These are phyloP conservation scores for Haplosporangium gracile DNA, from an alignment of 192 early-diverging fungal species.

Conservation along the genomic window DNA sequence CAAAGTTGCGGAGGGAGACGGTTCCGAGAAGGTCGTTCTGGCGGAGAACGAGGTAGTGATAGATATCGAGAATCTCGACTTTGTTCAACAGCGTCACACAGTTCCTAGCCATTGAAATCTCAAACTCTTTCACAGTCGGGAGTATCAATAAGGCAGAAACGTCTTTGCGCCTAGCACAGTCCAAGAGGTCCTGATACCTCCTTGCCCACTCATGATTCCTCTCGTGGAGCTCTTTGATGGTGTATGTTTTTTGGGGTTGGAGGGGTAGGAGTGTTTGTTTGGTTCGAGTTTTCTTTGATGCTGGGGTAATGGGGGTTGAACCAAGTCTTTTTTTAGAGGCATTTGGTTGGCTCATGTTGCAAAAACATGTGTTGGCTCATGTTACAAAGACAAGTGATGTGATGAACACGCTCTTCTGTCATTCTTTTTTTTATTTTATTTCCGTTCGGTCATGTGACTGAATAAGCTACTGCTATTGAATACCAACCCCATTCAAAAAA, in stretches of 20 bases:
- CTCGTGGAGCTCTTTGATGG: constrained; percentile 2
- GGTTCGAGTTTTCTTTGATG: too few species aligned
- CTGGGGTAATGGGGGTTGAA: too few species aligned
- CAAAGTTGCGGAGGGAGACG: constrained; percentile 5
- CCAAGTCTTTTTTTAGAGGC: too few species aligned
- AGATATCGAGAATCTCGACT: constrained; percentile 21
- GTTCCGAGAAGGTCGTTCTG: neutral
- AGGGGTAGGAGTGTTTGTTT: too few species aligned
- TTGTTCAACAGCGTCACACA: neutral
- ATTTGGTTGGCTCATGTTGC: too few species aligned
- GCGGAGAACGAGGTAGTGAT: constrained; percentile 7
- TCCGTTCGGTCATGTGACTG: too few species aligned
- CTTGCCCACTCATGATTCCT: neutral
- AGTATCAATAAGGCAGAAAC: neutral
- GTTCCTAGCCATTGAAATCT: constrained; percentile 6
- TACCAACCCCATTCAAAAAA: too few species aligned
- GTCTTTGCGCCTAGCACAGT: constrained; percentile 6
- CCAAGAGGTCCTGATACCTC: constrained; percentile 6
- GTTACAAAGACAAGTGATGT: too few species aligned
- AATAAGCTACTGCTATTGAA: too few species aligned
- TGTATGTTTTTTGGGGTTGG: neutral
- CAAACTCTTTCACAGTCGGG: neutral
- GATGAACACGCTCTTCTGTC: too few species aligned
- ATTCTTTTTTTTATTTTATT: too few species aligned
- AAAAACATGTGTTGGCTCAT: too few species aligned